A percentile compares a stretch with the other conserved stretches of the same genome.
Evolutionary conservation across 2,329 filamentous ascomycete genomes (phyloP).

Genomic region (Colletotrichum higginsianum): DNA sequence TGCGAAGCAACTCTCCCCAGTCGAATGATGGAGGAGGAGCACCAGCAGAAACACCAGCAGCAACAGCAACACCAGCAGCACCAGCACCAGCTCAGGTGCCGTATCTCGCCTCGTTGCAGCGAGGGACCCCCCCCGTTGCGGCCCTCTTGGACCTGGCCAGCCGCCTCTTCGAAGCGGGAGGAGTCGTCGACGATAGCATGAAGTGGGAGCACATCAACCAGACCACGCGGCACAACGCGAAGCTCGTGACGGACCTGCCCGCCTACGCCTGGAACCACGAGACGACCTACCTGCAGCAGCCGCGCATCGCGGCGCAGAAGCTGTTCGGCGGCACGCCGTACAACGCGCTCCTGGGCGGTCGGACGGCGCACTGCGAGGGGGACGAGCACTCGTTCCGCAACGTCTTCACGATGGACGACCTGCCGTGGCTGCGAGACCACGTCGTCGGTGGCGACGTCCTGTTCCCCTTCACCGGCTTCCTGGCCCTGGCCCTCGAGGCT

Average conservation of each 20-base stretch:
- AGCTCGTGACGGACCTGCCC: slow-evolving; percentile 55
- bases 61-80: too few species aligned
- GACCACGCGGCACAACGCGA: not conserved
- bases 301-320: slow-evolving; percentile 58
- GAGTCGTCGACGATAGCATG: not conserved
- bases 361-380: slow-evolving; percentile 60
- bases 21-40: slow-evolving; percentile 41
- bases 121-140: slow-evolving; percentile 60
- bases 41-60: slow-evolving; percentile 36
- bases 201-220: slow-evolving; percentile 4
- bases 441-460: slow-evolving; percentile 68
- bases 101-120: slow-evolving; percentile 48
- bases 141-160: slow-evolving; percentile 61
- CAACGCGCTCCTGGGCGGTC: slow-evolving; percentile 62
- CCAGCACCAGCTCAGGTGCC: slow-evolving; percentile 41
- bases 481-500: slow-evolving; percentile 66
- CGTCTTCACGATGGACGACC: slow-evolving; percentile 60
- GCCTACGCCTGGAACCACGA: slow-evolving; percentile 65
- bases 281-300: slow-evolving; percentile 62
- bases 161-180: slow-evolving; percentile 20
- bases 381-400: slow-evolving; percentile 65
- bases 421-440: slow-evolving; percentile 72
- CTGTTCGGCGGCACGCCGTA: slow-evolving; percentile 56
- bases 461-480: slow-evolving; percentile 68
- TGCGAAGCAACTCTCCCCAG: slow-evolving; percentile 44